phyloP scores from a whole-genome alignment of 2,329 filamentous ascomycete genomes.

The Pseudocercospora fijiensis region DNA sequence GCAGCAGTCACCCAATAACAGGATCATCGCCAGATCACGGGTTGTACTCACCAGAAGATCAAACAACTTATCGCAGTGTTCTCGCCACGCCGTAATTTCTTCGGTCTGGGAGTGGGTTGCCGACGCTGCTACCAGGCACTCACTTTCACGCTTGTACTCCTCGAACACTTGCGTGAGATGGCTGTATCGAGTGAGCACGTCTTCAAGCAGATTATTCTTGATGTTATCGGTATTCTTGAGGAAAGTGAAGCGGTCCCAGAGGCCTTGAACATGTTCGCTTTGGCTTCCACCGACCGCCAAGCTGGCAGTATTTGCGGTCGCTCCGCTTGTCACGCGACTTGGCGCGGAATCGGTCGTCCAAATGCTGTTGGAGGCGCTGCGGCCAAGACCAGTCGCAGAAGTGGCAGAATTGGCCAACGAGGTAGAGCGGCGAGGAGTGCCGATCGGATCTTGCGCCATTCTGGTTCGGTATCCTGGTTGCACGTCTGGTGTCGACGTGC shows the following conservation, averaged over 20 bases:
- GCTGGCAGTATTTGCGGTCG: slow-evolving; percentile 6
- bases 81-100: not conserved
- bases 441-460: slow-evolving; percentile 25
- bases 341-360: not conserved
- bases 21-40: not conserved
- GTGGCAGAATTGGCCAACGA: slow-evolving; percentile 8
- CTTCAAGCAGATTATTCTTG: slow-evolving; percentile 41
- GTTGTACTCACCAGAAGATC: not conserved
- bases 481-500: slow-evolving; percentile 21
- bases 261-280: slow-evolving; percentile 1
- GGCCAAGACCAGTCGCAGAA: not conserved
- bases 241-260: slow-evolving; percentile 38
- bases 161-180: slow-evolving; percentile 32
- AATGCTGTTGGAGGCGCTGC: slow-evolving; percentile 2
- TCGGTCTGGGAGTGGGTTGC: not conserved
- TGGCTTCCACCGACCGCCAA: not conserved
- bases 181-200: slow-evolving; percentile 44
- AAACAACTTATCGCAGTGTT: not conserved
- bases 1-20: not conserved
- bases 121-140: not conserved
- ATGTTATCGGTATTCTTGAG: slow-evolving; percentile 35
- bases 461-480: not conserved
- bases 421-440: slow-evolving; percentile 25
- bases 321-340: not conserved
- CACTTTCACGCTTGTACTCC: slow-evolving; percentile 8